phyloP scores from a whole-genome alignment of 2,329 filamentous ascomycete species.

The Penicillium sp. region DNA sequence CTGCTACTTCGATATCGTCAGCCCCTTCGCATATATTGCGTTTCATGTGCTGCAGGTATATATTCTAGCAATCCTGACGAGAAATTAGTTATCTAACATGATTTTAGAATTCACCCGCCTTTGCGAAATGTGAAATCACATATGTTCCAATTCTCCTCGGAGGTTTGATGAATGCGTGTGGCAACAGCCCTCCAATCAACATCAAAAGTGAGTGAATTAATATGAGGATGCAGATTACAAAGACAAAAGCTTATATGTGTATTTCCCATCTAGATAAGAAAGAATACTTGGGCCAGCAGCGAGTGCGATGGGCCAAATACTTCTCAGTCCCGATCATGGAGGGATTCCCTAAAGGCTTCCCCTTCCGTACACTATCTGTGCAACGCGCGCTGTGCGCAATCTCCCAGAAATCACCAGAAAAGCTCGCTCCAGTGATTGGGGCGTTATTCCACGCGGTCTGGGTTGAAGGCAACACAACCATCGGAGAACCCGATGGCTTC shows the following conservation, averaged over 20 bases:
- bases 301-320: constrained; percentile 53
- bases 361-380: constrained; percentile 51
- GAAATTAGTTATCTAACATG: background rate
- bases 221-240: too few species aligned
- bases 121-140: constrained; percentile 14
- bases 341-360: constrained; percentile 52
- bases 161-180: constrained; percentile 17
- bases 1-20: constrained; percentile 17
- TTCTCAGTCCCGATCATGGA: constrained; percentile 56
- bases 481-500: constrained; percentile 49
- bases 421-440: constrained; percentile 44
- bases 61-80: accelerated
- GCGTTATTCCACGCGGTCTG: constrained; percentile 55
- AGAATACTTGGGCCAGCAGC: constrained; percentile 56
- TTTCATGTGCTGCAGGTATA: constrained; percentile 17
- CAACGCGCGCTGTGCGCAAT: constrained; percentile 56
- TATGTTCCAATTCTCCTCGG: constrained; percentile 17
- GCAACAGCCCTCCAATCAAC: constrained; percentile 15
- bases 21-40: constrained; percentile 18
- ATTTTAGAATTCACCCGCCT: constrained; percentile 15
- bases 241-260: constrained; percentile 24
- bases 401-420: constrained; percentile 42
- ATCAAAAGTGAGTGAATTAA: constrained; percentile 13
- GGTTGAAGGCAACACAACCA: constrained; percentile 48
- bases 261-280: constrained; percentile 54